phyloP scores from a whole-genome alignment of 148 eudicot species.

The Diospyros lotus region DNA sequence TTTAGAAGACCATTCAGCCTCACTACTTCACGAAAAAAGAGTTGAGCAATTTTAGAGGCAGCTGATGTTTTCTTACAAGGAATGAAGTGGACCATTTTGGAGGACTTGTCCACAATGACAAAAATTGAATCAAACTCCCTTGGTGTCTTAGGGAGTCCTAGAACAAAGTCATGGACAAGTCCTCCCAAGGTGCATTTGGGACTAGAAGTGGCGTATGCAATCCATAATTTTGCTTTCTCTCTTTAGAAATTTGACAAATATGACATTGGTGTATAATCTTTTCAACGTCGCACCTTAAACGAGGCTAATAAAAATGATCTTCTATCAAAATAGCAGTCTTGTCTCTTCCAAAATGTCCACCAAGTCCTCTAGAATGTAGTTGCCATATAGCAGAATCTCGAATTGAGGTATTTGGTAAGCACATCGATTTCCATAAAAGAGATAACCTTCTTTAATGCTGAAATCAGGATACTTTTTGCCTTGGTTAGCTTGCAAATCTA shows the following conservation, averaged over 20 bases:
- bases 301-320: conserved; percentile 4
- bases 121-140: neutral
- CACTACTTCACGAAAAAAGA: conserved; percentile 4
- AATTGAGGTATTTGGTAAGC: neutral
- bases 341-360: neutral
- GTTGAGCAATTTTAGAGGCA: neutral
- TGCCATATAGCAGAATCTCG: neutral
- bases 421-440: neutral
- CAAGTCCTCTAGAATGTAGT: neutral
- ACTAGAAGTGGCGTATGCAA: neutral
- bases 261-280: neutral
- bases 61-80: conserved; percentile 8
- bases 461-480: neutral
- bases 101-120: conserved; percentile 3
- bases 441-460: neutral
- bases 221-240: neutral
- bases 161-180: conserved; percentile 8
- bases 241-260: neutral
- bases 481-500: neutral
- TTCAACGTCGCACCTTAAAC: conserved; percentile 1
- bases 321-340: neutral
- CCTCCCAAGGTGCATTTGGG: conserved; percentile 2
- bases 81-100: neutral
- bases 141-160: neutral
- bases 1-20: neutral